phyloP scores from a whole-genome alignment of 2,329 filamentous ascomycete species.

The Paraphaeosphaeria sporulosa region DNA sequence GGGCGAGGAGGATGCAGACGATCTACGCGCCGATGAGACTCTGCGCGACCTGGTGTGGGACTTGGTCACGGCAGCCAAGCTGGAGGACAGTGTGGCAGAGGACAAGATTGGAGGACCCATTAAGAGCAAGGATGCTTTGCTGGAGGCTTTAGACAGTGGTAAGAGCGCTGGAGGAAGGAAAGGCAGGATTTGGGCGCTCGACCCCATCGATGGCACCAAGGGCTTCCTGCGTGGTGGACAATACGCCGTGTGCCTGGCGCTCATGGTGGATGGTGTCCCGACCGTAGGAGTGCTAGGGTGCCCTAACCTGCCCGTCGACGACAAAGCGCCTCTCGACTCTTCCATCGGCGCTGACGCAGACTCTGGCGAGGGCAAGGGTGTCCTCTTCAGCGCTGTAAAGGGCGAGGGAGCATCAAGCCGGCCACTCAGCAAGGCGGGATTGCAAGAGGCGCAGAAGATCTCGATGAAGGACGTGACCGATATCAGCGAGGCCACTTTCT shows the following conservation, averaged over 20 bases:
- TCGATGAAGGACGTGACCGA: constrained; percentile 79
- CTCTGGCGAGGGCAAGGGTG: constrained; percentile 78
- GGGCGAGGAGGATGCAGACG: constrained; percentile 89
- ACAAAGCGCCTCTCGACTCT: constrained; percentile 73
- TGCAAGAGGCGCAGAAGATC: constrained; percentile 69
- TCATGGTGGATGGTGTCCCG: constrained; percentile 93
- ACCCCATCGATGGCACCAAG: constrained; percentile 98
- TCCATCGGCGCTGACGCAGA: constrained; percentile 77
- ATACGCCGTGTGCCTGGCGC: constrained; percentile 91
- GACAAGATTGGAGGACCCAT: constrained; percentile 74
- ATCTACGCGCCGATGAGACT: constrained; percentile 73
- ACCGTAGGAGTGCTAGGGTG: constrained; percentile 94
- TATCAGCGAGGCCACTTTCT: constrained; percentile 85
- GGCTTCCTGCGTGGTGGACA: constrained; percentile 95
- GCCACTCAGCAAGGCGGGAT: constrained; percentile 66
- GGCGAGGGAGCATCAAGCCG: constrained; percentile 83
- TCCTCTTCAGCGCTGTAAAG: constrained; percentile 84
- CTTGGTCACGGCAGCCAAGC: constrained; percentile 74
- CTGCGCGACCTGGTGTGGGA: constrained; percentile 84
- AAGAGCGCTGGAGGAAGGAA: constrained; percentile 73
- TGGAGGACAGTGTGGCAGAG: constrained; percentile 72
- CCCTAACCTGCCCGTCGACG: constrained; percentile 91
- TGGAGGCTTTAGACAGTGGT: constrained; percentile 65
- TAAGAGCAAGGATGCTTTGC: constrained; percentile 68
- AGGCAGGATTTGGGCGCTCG: constrained; percentile 92